Conservation (phyloP, 768 basidiomycete species). For the Panaeolus cyanescens region DNA sequence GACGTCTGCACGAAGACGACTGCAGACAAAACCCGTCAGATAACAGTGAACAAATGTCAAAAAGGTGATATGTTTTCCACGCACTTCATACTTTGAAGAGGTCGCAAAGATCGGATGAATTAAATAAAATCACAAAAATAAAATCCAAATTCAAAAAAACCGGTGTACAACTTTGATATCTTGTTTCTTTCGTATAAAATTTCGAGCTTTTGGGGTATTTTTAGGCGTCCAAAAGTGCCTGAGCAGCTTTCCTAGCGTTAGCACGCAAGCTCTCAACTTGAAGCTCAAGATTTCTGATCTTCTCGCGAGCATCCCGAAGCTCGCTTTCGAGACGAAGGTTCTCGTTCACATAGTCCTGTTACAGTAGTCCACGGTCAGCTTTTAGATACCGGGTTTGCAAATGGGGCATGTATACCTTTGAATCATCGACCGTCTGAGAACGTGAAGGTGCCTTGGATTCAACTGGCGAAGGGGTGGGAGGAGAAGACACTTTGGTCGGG, state of each 20-base stretch:
- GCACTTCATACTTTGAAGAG: not conserved
- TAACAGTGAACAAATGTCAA: not conserved
- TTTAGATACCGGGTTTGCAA: not conserved
- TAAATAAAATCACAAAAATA: constrained; percentile 1
- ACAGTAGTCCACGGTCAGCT: not conserved
- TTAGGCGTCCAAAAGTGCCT: constrained; percentile 49
- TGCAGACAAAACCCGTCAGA: not conserved
- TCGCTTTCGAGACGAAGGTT: constrained; percentile 64
- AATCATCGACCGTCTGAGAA: constrained; percentile 18
- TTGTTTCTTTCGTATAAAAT: not conserved
- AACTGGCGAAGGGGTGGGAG: constrained; percentile 15
- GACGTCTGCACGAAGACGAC: not conserved
- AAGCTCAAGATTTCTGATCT: constrained; percentile 82
- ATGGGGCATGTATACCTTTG: constrained; percentile 13
- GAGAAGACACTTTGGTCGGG: constrained; percentile 10
- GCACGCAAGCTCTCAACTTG: constrained; percentile 76
- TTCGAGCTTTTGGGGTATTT: not conserved
- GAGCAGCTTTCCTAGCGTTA: constrained; percentile 77
- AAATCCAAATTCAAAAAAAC: not conserved
- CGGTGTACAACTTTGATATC: not conserved
- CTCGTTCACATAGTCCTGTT: constrained; percentile 45
- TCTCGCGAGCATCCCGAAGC: constrained; percentile 77
- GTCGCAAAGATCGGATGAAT: not conserved
- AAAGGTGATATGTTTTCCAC: not conserved
- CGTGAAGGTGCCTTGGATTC: constrained; percentile 20